A percentile compares a stretch with the other conserved stretches of the same genome.
Conservation (phyloP, 2,329 filamentous ascomycete species). For the Verticillium dahliae region DNA sequence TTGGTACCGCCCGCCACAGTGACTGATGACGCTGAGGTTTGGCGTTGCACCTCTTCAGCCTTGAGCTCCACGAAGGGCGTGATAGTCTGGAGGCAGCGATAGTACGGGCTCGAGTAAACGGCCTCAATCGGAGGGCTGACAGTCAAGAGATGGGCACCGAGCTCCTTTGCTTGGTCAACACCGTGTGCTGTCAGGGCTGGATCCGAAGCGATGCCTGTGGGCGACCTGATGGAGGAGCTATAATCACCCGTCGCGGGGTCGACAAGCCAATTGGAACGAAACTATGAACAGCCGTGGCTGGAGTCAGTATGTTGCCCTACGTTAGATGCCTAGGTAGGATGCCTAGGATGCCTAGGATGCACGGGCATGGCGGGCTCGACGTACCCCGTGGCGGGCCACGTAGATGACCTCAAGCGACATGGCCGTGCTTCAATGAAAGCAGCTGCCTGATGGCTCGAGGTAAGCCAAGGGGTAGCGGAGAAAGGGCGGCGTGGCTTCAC, state of each 20-base stretch:
- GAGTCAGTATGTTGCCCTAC: neutral
- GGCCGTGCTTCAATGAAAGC: neutral
- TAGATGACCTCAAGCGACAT: slow-evolving; percentile 70
- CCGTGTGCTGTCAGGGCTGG: slow-evolving; percentile 83
- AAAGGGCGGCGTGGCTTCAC: neutral
- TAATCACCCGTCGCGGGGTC: slow-evolving; percentile 77
- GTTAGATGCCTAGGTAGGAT: too few relatives aligned
- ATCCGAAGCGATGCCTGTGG: slow-evolving; percentile 83
- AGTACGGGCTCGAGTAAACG: slow-evolving; percentile 82
- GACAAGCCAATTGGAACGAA: slow-evolving; percentile 85
- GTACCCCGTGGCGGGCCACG: slow-evolving; percentile 68
- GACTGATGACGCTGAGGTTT: slow-evolving; percentile 7
- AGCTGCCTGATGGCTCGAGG: neutral
- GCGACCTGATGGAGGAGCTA: slow-evolving; percentile 63
- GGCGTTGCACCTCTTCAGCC: slow-evolving; percentile 12
- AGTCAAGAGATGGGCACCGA: slow-evolving; percentile 58
- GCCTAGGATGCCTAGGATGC: neutral
- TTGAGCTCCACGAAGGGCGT: slow-evolving; percentile 55
- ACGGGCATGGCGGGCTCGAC: slow-evolving; percentile 20
- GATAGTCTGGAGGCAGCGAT: slow-evolving; percentile 81
- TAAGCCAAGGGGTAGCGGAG: neutral
- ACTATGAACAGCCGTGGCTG: slow-evolving; percentile 42
- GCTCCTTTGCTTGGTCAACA: slow-evolving; percentile 72
- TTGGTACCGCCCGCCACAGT: slow-evolving; percentile 5
- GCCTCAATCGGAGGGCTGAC: slow-evolving; percentile 62